Percentiles rank a stretch among this genome's conserved stretches.
Conservation (phyloP, 257 asterid genomes). For the Rehmannia glutinosa region DNA sequence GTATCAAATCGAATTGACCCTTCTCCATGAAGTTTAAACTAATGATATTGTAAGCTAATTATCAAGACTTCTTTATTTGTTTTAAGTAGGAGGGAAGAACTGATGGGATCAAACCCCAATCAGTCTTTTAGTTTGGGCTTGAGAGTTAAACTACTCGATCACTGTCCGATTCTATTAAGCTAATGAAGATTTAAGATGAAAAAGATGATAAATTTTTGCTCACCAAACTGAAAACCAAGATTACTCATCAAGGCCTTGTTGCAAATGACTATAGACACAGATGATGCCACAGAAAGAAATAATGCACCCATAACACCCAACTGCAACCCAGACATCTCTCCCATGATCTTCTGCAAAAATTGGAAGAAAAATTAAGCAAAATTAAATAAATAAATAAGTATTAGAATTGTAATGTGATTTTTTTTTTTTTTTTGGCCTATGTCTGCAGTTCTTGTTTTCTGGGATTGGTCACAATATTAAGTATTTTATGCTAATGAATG, state of each 20-base stretch:
- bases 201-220: neutral
- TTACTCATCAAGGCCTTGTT: constrained; percentile 91
- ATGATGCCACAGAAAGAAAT: constrained; percentile 82
- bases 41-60: neutral
- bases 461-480: neutral
- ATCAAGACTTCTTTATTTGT: too few species aligned
- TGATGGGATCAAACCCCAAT: too few species aligned
- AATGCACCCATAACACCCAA: constrained; percentile 81
- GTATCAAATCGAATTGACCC: neutral
- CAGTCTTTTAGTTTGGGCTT: too few species aligned
- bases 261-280: constrained; percentile 87
- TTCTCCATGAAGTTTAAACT: neutral
- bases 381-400: neutral
- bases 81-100: too few species aligned
- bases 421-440: neutral
- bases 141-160: too few species aligned
- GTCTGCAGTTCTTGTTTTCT: neutral
- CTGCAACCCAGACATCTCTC: constrained; percentile 70
- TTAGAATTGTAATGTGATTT: neutral
- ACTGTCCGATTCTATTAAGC: too few species aligned
- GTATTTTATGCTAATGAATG: neutral
- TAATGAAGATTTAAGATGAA: neutral
- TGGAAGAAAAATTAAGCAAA: neutral
- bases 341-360: constrained; percentile 41
- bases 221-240: constrained; percentile 88